These are phyloP conservation scores for Ormosia semicastrata DNA, from an alignment of 306 rosid genomes.

Conservation along the genomic window DNA sequence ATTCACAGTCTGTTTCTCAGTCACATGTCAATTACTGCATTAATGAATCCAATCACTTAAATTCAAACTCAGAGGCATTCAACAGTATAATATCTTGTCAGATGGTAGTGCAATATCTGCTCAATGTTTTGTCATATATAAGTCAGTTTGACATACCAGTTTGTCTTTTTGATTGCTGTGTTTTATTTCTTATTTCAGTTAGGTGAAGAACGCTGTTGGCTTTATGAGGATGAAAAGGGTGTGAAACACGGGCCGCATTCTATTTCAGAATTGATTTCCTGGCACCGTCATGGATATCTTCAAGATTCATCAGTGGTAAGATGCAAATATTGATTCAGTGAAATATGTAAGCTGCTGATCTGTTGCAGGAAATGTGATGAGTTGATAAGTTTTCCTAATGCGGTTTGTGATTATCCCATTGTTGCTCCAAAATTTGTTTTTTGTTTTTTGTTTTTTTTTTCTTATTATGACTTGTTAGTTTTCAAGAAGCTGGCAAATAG, in stretches of 20 bases:
- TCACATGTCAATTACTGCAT: slow-evolving; percentile 22
- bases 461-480: not conserved
- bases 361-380: slow-evolving; percentile 1
- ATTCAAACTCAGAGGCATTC: slow-evolving; percentile 26
- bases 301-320: slow-evolving; percentile 72
- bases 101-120: slow-evolving; percentile 38
- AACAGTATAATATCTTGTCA: slow-evolving; percentile 31
- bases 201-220: slow-evolving; percentile 70
- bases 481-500: not conserved
- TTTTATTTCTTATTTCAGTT: slow-evolving; percentile 41
- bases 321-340: not conserved
- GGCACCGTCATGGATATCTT: slow-evolving; percentile 78
- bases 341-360: slow-evolving; percentile 1
- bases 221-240: slow-evolving; percentile 72
- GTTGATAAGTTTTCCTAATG: slow-evolving; percentile 1
- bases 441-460: not conserved
- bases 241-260: slow-evolving; percentile 82
- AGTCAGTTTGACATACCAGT: slow-evolving; percentile 15
- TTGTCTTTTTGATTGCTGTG: slow-evolving; percentile 8
- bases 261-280: slow-evolving; percentile 63
- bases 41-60: slow-evolving; percentile 28
- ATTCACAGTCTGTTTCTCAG: slow-evolving; percentile 35
- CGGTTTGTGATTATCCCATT: not conserved
- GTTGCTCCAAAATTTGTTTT: not conserved
- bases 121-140: not conserved